Evolutionary conservation across 2,329 filamentous ascomycete genomes (phyloP).

Genomic region (Chaetoscypha palmicola): DNA sequence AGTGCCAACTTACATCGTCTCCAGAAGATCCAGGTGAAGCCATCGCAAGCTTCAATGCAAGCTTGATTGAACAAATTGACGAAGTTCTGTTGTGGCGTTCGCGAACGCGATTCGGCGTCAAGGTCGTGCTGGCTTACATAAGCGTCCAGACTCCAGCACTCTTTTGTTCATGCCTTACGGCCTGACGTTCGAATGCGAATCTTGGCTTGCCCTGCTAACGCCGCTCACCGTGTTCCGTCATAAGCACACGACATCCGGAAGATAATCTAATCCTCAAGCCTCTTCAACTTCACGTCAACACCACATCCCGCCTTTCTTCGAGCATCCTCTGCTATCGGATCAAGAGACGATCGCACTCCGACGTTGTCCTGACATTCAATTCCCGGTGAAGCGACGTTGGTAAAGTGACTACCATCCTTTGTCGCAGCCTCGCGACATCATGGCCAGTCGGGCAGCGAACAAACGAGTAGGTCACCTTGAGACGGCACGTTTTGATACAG

Average conservation of each 20-base stretch:
- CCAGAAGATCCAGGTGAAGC: slow-evolving; percentile 28
- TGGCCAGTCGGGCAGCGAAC: slow-evolving; percentile 66
- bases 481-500: slow-evolving; percentile 30
- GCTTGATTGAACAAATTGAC: too few relatives aligned
- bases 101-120: too few relatives aligned
- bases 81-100: too few relatives aligned
- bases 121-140: not conserved
- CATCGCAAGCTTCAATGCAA: slow-evolving; percentile 21
- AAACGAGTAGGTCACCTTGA: slow-evolving; percentile 50
- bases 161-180: too few relatives aligned
- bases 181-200: too few relatives aligned
- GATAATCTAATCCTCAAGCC: slow-evolving; percentile 6
- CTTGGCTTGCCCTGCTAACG: too few relatives aligned
- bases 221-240: too few relatives aligned
- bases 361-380: too few relatives aligned
- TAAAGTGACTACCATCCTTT: slow-evolving; percentile 17
- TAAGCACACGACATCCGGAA: slow-evolving; percentile 1
- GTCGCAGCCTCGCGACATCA: slow-evolving; percentile 29
- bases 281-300: slow-evolving; percentile 24
- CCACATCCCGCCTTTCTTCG: slow-evolving; percentile 21
- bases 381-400: too few relatives aligned
- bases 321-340: not conserved
- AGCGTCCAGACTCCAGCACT: too few relatives aligned
- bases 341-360: too few relatives aligned
- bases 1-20: slow-evolving; percentile 37